phyloP scores from a whole-genome alignment of 2,329 filamentous ascomycete species.

The Domatiomyces globalis region DNA sequence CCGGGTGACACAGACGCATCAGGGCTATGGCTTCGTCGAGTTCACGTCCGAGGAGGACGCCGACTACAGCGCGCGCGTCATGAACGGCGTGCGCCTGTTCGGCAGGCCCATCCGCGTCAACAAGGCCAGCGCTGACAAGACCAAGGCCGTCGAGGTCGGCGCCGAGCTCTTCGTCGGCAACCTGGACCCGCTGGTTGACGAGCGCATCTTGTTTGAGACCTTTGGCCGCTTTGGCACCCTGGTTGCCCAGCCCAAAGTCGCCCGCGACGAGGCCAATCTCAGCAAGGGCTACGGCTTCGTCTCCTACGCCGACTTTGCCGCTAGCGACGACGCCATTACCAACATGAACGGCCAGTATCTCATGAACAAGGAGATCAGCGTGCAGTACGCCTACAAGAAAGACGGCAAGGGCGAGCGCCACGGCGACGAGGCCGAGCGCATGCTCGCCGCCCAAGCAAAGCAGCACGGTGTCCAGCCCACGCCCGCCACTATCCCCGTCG shows the following conservation, averaged over 20 bases:
- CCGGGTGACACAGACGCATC: conserved; percentile 88
- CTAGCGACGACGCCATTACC: conserved; percentile 75
- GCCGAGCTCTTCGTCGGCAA: conserved; percentile 96
- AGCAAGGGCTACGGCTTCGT: conserved; percentile 96
- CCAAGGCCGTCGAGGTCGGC: conserved; percentile 82
- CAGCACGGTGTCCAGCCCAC: conserved; percentile 84
- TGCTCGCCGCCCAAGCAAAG: conserved; percentile 81
- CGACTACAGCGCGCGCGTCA: conserved; percentile 89
- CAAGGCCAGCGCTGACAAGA: conserved; percentile 85
- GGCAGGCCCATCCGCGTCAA: conserved; percentile 95
- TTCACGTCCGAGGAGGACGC: conserved; percentile 92
- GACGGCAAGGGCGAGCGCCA: conserved; percentile 95
- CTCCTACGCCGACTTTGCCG: conserved; percentile 83
- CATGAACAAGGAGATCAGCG: conserved; percentile 89
- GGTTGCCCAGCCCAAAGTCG: conserved; percentile 68
- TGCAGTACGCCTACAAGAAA: conserved; percentile 99
- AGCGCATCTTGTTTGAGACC: conserved; percentile 89
- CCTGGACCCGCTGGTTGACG: conserved; percentile 83
- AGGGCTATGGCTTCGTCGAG: conserved; percentile 98
- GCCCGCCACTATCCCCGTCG: conserved; percentile 50
- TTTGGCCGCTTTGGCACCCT: conserved; percentile 86
- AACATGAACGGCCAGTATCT: conserved; percentile 95
- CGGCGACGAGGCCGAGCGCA: conserved; percentile 83
- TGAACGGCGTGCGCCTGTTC: conserved; percentile 88
- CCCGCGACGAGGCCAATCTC: conserved; percentile 72